Evolutionary conservation across 2,329 filamentous ascomycete species (phyloP), one percentile per base, ranked within the genome.

Genomic region (Calycina marina): DNA sequence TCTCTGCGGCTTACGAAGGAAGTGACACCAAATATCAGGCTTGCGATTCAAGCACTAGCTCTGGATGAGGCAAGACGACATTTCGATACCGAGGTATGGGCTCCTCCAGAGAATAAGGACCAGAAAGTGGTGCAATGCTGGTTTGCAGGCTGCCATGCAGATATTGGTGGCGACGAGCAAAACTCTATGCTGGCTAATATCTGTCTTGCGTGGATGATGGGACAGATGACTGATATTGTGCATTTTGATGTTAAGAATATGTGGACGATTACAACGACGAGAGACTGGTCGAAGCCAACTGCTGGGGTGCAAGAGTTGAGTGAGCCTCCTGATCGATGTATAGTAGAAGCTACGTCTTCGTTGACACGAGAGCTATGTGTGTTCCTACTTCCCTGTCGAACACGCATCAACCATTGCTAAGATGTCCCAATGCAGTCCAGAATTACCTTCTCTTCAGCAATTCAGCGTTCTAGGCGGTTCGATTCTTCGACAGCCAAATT

Each of bases 31-130:
- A 50, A 54, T 35, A 52, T 65, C 13, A 49, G 59, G 34, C 46
- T 60, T 37, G 61, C 61, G 1, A 61, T 63, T 36, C 61, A 63
- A 32, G 60, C 60, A 3, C 50, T 65, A 4, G 58, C 59, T 2
- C 51, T 64, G 11, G 60, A 63, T 38, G 61, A 65, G 40, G 53
- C 55, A 14, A 52, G 61, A 20, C 33, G 40, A 6, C 34, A 48
- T 4, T 58, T 56, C 39, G 30, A 34, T 2, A 53, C 56, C 6
- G 46, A 53, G 4, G 27, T 56, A 5, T 58, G 54, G 54, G 42
- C 48, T 6, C n/a, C 14, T 5, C n/a, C 25, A 6, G 18, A 27
- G 4, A 6, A 15, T 6, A 20, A 18, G 10, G 12, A 35, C 5
- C 28, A 35, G 18, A 29, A n/a, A 14, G 11, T 60, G 3, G 51